Evolutionary conservation across 768 basidiomycete species (phyloP).

Genomic region (Leccinum variicolor): DNA sequence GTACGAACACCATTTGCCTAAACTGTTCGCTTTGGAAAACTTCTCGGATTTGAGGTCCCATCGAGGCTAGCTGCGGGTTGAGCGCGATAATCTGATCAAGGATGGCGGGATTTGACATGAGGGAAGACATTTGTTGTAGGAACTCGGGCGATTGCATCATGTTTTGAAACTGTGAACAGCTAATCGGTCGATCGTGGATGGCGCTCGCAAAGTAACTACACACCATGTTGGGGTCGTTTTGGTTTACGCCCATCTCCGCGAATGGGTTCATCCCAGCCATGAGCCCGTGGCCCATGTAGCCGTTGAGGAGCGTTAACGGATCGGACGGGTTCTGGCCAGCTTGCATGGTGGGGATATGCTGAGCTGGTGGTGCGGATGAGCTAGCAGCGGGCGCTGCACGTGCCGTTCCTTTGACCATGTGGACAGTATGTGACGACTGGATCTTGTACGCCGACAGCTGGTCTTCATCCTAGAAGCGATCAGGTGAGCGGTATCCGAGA

Average conservation of each 20-base stretch:
- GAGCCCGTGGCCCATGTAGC: slow-evolving; percentile 70
- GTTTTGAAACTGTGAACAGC: slow-evolving; percentile 55
- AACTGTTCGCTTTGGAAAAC: slow-evolving; percentile 76
- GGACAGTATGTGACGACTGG: slow-evolving; percentile 81
- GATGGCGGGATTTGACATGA: slow-evolving; percentile 87
- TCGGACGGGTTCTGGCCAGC: slow-evolving; percentile 87
- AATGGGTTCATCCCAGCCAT: slow-evolving; percentile 93
- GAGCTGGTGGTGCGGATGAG: slow-evolving; percentile 39
- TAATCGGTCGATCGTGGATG: neutral
- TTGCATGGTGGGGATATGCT: slow-evolving; percentile 74
- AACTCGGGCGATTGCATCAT: slow-evolving; percentile 88
- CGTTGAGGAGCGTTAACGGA: slow-evolving; percentile 80
- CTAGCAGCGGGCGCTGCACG: slow-evolving; percentile 39
- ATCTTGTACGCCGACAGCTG: slow-evolving; percentile 84
- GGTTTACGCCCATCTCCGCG: slow-evolving; percentile 84
- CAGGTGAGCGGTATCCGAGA: slow-evolving; percentile 1
- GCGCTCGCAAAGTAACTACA: slow-evolving; percentile 19
- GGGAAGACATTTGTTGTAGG: slow-evolving; percentile 78
- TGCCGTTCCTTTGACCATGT: slow-evolving; percentile 88
- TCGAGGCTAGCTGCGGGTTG: slow-evolving; percentile 71
- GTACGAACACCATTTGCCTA: slow-evolving; percentile 66
- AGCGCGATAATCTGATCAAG: slow-evolving; percentile 82
- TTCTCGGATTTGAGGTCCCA: slow-evolving; percentile 79
- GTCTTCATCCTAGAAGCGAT: slow-evolving; percentile 71
- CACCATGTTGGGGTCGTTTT: slow-evolving; percentile 93